phyloP scores from a whole-genome alignment of 306 rosid species.

The Dryas alaskensis region DNA sequence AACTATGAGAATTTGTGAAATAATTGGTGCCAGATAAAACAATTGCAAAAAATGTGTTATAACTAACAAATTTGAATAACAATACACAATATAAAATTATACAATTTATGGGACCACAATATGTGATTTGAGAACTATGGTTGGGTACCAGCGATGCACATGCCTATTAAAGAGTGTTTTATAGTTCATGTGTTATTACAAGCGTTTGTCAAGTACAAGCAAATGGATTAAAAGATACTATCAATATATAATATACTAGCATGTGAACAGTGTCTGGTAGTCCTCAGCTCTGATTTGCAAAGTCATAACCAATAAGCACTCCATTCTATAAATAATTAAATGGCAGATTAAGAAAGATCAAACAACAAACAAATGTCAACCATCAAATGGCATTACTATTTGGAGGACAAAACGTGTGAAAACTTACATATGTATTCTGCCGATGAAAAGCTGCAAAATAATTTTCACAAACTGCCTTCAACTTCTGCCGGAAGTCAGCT shows the following conservation, averaged over 20 bases:
- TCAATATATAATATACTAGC: not conserved
- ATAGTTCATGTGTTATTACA: constrained; percentile 1
- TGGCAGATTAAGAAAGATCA: not conserved
- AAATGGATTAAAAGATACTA: not conserved
- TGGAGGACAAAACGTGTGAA: constrained; percentile 21
- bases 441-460: constrained; percentile 89
- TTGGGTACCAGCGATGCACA: not conserved
- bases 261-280: not conserved
- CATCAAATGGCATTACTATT: not conserved
- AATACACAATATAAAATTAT: not conserved
- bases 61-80: not conserved
- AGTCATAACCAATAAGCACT: not conserved
- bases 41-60: not conserved
- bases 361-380: not conserved
- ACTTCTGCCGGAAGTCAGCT: constrained; percentile 91
- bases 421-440: constrained; percentile 87
- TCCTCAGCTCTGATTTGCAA: not conserved
- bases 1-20: not conserved
- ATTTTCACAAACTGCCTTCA: constrained; percentile 90
- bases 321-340: not conserved
- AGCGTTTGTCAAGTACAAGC: not conserved
- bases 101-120: not conserved
- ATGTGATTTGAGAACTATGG: not conserved
- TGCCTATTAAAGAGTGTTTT: not conserved
- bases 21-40: not conserved